Conservation (phyloP, 1,284 basidiomycete genomes). For the Volvariella surrecta region DNA sequence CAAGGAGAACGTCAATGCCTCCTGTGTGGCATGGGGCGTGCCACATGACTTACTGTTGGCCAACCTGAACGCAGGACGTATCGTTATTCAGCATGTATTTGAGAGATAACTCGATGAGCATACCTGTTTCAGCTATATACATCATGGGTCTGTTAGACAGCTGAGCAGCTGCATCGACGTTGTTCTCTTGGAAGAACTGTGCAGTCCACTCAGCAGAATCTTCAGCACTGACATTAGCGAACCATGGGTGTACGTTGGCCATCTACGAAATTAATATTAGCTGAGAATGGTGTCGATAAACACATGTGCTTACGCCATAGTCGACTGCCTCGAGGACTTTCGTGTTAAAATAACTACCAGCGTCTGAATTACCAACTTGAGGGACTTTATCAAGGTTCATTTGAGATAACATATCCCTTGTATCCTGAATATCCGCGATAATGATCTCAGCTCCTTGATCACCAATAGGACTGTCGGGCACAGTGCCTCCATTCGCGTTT, state of each 20-base stretch:
- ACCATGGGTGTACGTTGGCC: constrained; percentile 87
- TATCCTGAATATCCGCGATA: constrained; percentile 60
- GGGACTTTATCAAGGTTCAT: constrained; percentile 47
- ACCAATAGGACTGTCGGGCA: constrained; percentile 47
- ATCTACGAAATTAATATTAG: constrained; percentile 30
- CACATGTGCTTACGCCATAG: constrained; percentile 47
- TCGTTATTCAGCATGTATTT: too few relatives aligned
- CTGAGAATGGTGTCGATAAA: neutral
- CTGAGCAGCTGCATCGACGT: constrained; percentile 40
- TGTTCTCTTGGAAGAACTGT: constrained; percentile 36
- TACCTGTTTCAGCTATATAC: constrained; percentile 83
- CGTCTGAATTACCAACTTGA: constrained; percentile 84
- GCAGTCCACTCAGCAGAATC: constrained; percentile 54
- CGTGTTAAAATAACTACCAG: constrained; percentile 79
- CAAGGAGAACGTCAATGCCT: neutral
- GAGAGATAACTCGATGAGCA: neutral
- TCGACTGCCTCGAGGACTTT: constrained; percentile 65
- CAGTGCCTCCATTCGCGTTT: constrained; percentile 29
- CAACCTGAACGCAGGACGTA: too few relatives aligned
- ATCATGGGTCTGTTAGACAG: constrained; percentile 60
- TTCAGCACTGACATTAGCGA: constrained; percentile 62
- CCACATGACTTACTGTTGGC: constrained; percentile 55
- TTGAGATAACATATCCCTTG: constrained; percentile 43
- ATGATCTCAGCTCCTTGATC: constrained; percentile 44
- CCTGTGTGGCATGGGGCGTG: too few relatives aligned